Evolutionary conservation across 1,284 basidiomycete species (phyloP).

Genomic region (Rhodofomes roseus): DNA sequence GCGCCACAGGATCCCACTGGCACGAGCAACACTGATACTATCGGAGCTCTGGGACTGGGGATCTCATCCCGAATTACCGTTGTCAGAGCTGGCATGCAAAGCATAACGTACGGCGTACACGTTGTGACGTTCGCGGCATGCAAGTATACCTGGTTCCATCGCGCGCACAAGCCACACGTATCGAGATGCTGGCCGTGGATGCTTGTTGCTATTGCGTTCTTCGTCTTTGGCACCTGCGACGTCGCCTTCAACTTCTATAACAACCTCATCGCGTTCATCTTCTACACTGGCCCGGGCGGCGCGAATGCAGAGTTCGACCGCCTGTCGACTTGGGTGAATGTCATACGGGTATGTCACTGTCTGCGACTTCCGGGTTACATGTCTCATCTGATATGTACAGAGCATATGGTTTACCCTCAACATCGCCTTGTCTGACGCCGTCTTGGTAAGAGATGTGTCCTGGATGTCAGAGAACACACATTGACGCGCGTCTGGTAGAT

Average conservation of each 20-base stretch:
- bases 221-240: conserved; percentile 17
- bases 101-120: conserved; percentile 1
- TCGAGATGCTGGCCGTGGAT: background rate
- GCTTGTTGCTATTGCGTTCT: background rate
- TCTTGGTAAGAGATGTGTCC: conserved; percentile 19
- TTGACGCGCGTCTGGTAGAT: conserved; percentile 4
- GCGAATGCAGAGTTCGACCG: conserved; percentile 15
- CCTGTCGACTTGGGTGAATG: conserved; percentile 23
- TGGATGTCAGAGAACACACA: too few relatives aligned
- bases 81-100: too few relatives aligned
- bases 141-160: background rate
- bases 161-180: too few relatives aligned
- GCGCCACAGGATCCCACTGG: too few relatives aligned
- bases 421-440: conserved; percentile 18
- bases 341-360: conserved; percentile 8
- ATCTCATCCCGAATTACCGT: too few relatives aligned
- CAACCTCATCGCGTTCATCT: conserved; percentile 22
- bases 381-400: background rate
- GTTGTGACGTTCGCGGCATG: background rate
- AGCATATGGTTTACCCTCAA: background rate
- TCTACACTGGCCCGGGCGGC: conserved; percentile 17
- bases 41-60: too few relatives aligned
- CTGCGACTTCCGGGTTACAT: background rate
- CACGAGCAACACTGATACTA: too few relatives aligned
- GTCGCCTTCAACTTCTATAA: conserved; percentile 19